Evolutionary conservation across 1,139 yeast species (phyloP).

Genomic region (Zygoascus hellenicus): DNA sequence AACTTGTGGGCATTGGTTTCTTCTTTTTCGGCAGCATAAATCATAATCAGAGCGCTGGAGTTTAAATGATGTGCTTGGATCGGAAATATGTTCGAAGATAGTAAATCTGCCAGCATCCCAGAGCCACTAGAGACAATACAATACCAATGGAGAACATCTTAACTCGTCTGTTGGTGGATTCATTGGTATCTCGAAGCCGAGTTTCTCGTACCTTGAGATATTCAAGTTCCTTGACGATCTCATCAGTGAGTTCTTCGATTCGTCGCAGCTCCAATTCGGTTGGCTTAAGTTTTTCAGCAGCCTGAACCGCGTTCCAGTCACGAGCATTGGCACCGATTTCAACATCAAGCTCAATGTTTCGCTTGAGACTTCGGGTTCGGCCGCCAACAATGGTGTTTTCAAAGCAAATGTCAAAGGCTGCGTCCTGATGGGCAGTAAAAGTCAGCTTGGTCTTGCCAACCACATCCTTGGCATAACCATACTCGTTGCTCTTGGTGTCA

Average conservation of each 20-base stretch:
- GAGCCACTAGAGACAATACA: slow-evolving; percentile 59
- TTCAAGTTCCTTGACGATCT: slow-evolving; percentile 68
- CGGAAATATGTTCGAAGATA: slow-evolving; percentile 91
- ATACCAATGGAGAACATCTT: slow-evolving; percentile 74
- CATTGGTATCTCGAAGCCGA: slow-evolving; percentile 92
- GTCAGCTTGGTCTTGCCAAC: slow-evolving; percentile 66
- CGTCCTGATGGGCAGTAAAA: slow-evolving; percentile 75
- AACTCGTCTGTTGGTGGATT: slow-evolving; percentile 77
- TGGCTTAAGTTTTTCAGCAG: slow-evolving; percentile 88
- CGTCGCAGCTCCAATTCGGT: slow-evolving; percentile 83
- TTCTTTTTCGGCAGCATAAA: background rate
- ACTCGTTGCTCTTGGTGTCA: slow-evolving; percentile 37
- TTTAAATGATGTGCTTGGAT: slow-evolving; percentile 82
- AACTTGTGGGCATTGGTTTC: background rate
- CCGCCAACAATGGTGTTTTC: slow-evolving; percentile 49
- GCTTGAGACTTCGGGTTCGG: slow-evolving; percentile 23
- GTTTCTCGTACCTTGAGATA: slow-evolving; percentile 85
- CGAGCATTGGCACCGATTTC: slow-evolving; percentile 96
- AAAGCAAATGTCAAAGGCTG: slow-evolving; percentile 89
- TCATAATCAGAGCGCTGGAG: background rate
- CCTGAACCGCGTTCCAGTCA: slow-evolving; percentile 95
- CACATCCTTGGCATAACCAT: slow-evolving; percentile 37
- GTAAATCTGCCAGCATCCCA: slow-evolving; percentile 88
- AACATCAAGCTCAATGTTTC: slow-evolving; percentile 77
- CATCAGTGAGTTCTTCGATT: slow-evolving; percentile 74